These are phyloP conservation scores for Mycena albidolilacea DNA, from an alignment of 768 basidiomycete genomes.

Conservation along the genomic window DNA sequence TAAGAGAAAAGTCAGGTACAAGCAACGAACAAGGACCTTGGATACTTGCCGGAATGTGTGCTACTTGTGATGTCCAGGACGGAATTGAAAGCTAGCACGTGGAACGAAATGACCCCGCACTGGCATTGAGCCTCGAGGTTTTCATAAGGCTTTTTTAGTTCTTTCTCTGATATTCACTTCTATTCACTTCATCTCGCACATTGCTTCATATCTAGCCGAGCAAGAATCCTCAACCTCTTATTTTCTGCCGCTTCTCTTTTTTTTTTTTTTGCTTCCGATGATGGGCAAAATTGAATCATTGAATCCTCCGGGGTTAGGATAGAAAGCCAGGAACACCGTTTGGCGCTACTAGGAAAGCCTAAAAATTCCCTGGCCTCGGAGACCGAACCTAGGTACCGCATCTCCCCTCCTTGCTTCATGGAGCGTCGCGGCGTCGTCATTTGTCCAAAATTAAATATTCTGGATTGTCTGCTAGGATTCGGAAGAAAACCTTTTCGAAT, in stretches of 20 bases:
- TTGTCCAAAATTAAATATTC: neutral
- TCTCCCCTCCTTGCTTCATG: conserved; percentile 18
- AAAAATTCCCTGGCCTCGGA: conserved; percentile 3
- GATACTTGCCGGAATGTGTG: neutral
- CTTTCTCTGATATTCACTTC: neutral
- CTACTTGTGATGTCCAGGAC: neutral
- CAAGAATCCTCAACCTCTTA: neutral
- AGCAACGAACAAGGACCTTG: neutral
- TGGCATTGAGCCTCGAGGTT: conserved; percentile 4
- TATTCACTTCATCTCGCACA: neutral
- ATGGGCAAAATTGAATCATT: conserved; percentile 1
- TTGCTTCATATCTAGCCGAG: conserved; percentile 17
- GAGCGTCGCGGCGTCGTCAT: conserved; percentile 5
- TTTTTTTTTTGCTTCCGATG: conserved; percentile 18
- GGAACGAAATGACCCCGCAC: neutral
- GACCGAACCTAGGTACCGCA: neutral
- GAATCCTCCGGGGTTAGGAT: neutral
- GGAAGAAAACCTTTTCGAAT: neutral
- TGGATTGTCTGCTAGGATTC: conserved; percentile 5
- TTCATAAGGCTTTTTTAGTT: neutral
- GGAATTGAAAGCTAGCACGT: conserved; percentile 1
- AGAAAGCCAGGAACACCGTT: neutral
- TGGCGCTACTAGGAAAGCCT: neutral
- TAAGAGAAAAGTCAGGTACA: neutral
- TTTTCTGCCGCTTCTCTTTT: neutral